These are phyloP conservation scores for Lactarius deliciosus DNA, from an alignment of 768 basidiomycete genomes.

Conservation along the genomic window DNA sequence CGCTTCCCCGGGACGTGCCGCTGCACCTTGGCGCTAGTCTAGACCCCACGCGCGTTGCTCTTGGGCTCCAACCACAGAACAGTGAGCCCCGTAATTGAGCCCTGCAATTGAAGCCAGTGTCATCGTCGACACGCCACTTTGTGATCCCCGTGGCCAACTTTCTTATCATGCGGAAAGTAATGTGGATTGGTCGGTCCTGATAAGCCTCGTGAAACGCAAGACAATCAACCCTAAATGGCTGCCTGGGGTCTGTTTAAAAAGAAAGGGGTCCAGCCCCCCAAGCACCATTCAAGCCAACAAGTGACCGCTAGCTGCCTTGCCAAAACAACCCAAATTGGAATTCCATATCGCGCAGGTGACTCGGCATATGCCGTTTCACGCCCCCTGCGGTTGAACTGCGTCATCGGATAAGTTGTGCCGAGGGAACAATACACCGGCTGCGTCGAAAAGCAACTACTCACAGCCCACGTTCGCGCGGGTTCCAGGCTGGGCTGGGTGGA, in stretches of 20 bases:
- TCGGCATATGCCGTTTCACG: constrained; percentile 23
- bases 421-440: constrained; percentile 24
- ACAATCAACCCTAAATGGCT: not conserved
- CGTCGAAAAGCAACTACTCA: constrained; percentile 5
- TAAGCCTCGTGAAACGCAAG: not conserved
- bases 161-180: constrained; percentile 2
- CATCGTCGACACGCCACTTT: not conserved
- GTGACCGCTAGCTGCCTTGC: not conserved
- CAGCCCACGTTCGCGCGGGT: constrained; percentile 23
- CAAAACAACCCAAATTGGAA: constrained; percentile 17
- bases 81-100: not conserved
- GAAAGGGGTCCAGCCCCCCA: constrained; percentile 4
- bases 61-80: not conserved
- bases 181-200: not conserved
- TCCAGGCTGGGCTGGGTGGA: constrained; percentile 26
- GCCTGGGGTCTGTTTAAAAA: not conserved
- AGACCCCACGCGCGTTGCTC: not conserved
- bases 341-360: constrained; percentile 25
- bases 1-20: not conserved
- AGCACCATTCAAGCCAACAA: not conserved
- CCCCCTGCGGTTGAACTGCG: constrained; percentile 8
- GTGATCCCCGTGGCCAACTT: not conserved
- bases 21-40: not conserved
- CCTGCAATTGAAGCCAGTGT: not conserved
- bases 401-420: constrained; percentile 20